Percentiles rank a stretch among this genome's conserved stretches.
phyloP scores from a whole-genome alignment of 306 rosid species.

The Rosa multiflora region DNA sequence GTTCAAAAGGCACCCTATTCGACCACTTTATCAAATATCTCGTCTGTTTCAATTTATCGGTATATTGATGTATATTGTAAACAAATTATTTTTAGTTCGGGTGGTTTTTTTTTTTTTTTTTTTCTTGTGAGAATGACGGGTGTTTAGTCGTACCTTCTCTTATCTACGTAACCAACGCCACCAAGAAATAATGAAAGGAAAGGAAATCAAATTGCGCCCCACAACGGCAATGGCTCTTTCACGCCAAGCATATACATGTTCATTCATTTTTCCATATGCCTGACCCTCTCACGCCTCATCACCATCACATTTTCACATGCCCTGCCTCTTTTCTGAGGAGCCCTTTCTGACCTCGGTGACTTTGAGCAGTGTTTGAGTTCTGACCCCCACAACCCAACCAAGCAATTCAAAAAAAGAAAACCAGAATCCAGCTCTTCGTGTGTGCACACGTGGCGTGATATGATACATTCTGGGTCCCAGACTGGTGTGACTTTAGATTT shows the following conservation, averaged over 20 bases:
- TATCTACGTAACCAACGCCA: neutral
- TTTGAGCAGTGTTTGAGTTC: conserved; percentile 26
- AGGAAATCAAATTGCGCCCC: conserved; percentile 17
- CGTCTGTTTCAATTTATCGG: too few relatives aligned
- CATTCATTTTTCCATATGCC: conserved; percentile 31
- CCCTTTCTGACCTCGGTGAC: conserved; percentile 24
- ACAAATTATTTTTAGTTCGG: too few relatives aligned
- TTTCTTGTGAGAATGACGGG: too few relatives aligned
- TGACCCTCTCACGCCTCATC: conserved; percentile 13
- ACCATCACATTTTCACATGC: conserved; percentile 33
- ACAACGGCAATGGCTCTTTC: conserved; percentile 27
- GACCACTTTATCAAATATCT: too few relatives aligned
- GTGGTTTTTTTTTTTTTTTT: too few relatives aligned
- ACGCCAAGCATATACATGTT: conserved; percentile 44
- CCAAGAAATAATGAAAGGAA: neutral
- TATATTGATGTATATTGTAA: neutral
- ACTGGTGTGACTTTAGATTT: conserved; percentile 24
- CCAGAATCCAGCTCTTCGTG: neutral
- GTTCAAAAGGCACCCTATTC: too few relatives aligned
- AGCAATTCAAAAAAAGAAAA: neutral
- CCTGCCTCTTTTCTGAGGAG: conserved; percentile 21
- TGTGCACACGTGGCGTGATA: conserved; percentile 43
- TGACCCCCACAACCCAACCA: neutral
- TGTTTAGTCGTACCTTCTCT: neutral
- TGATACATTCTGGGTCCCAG: conserved; percentile 31